Conservation (phyloP, 192 early-diverging fungal species). For the Coemansia sp. region DNA sequence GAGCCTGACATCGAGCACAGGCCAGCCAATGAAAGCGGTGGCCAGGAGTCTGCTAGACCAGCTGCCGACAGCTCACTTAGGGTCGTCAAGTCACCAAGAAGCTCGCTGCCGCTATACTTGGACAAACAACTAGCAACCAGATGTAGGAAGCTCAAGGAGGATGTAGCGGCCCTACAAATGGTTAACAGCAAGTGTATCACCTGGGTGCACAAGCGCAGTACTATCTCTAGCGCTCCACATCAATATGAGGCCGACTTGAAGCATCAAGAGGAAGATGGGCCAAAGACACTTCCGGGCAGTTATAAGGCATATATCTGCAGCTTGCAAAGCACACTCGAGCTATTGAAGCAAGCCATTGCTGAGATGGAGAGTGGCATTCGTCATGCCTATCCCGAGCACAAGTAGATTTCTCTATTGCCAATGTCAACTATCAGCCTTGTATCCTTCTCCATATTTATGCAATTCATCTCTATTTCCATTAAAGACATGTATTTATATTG, state of each 20-base stretch:
- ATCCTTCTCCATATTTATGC: background rate
- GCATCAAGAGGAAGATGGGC: background rate
- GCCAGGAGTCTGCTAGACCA: background rate
- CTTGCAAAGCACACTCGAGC: background rate
- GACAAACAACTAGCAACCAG: background rate
- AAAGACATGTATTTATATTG: background rate
- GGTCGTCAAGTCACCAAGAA: background rate
- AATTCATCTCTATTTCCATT: background rate
- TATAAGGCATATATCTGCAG: background rate
- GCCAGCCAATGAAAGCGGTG: background rate
- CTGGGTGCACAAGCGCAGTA: background rate
- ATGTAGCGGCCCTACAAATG: background rate
- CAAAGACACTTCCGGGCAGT: background rate
- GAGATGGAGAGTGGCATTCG: background rate
- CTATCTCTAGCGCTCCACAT: no score
- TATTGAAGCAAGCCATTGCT: background rate
- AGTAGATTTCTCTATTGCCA: background rate
- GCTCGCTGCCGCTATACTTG: constrained; percentile 4
- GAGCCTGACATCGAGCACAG: background rate
- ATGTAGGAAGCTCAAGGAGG: background rate
- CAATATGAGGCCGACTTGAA: no score
- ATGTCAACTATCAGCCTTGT: no score
- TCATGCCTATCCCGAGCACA: background rate
- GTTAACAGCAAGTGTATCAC: background rate
- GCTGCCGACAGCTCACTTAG: background rate